Evolutionary conservation across 73 alveolate genomes (phyloP).

Genomic region (Diophrys sp.): DNA sequence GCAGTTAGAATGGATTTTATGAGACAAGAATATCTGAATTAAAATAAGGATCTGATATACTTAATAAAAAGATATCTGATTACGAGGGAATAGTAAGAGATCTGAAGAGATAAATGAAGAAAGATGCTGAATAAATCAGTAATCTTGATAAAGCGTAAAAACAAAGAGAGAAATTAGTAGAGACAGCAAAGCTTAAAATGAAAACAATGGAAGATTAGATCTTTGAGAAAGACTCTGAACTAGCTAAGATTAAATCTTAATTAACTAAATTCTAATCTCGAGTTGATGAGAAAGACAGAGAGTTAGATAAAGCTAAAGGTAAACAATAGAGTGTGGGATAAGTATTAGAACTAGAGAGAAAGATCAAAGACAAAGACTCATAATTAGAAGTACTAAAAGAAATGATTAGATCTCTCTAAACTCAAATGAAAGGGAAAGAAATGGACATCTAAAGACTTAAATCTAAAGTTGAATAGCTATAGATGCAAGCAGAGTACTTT

Average conservation of each 20-base stretch:
- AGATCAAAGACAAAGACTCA: constrained; percentile 11
- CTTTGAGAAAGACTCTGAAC: neutral
- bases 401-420: constrained; percentile 13
- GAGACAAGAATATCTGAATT: constrained; percentile 2
- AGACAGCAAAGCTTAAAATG: constrained; percentile 8
- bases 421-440: constrained; percentile 30
- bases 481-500: constrained; percentile 3
- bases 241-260: neutral
- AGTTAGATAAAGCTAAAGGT: neutral
- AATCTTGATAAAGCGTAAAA: neutral
- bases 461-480: constrained; percentile 1
- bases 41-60: constrained; percentile 4
- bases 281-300: constrained; percentile 12
- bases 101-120: constrained; percentile 2
- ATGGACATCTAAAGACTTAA: constrained; percentile 18
- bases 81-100: constrained; percentile 18
- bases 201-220: constrained; percentile 24
- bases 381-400: constrained; percentile 30
- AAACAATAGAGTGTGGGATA: neutral
- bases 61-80: constrained; percentile 24
- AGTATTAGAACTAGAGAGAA: constrained; percentile 1
- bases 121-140: constrained; percentile 2
- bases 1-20: neutral
- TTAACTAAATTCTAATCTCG: neutral
- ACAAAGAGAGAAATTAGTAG: constrained; percentile 8